Evolutionary conservation across 371 early-diverging fungal genomes (phyloP), one percentile per base, ranked within the genome.

Genomic region (Coemansia sp.): DNA sequence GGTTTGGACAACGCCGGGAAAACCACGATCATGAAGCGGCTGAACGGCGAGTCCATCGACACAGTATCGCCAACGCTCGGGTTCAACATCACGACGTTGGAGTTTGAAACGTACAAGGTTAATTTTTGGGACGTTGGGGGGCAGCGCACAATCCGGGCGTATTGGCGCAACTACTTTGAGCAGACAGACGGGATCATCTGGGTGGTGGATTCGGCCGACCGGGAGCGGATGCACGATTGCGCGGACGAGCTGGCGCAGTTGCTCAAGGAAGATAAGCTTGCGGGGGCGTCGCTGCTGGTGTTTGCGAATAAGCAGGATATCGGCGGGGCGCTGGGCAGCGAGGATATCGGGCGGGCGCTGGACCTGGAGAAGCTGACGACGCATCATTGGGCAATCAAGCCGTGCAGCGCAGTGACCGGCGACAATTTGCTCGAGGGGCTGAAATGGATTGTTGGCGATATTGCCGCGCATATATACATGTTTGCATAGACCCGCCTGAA

Each of bases 1-100:
- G 99, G 99, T 0, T 85, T 98, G 14, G 99, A 99, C 82, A 99
- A 99, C 84, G 98, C 99, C 1, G 99, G 99, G 68, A 99, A 99
- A 69, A 99, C 99, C 0, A 98, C 99, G 20, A 94, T 99, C 62
- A 81, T 99, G 38, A 94, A 97, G 69, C 85, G 92, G 6, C 88
- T 98, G 71, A 94, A 93, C 77, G 95, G 95, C 34, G 93, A 94
- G 66, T 86, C 88, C 56, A 93, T 93, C 57, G 86, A 86, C 68
- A 87, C 88, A 16, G 92, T 99, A 49, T 91, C 98, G n/a, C 99
- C 99, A 10, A 99, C 99, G 0, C 83, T 99, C 26, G 98, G 99
- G 0, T 96, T 97, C 72, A 94, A 94, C 71, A 97, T 98, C 68
- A 90, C 92, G 59, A 96, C 95, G 1, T 72, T 97, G n/a, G 90